These are phyloP conservation scores for Peniophora sp. DNA, from an alignment of 1,284 basidiomycete species.

Conservation along the genomic window DNA sequence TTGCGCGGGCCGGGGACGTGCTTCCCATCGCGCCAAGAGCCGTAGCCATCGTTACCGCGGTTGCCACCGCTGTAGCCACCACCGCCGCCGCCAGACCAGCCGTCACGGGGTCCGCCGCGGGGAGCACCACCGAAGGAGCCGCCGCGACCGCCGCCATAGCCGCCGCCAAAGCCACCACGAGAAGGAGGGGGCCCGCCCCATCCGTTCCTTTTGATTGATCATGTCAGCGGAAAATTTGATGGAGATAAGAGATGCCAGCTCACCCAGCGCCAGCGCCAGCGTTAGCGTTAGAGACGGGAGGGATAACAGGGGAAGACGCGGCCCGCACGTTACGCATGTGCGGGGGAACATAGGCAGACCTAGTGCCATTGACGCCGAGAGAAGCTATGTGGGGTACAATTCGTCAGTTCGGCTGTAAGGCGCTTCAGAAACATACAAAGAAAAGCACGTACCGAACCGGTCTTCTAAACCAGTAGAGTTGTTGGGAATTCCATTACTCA, in stretches of 20 bases:
- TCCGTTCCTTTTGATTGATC: conserved; percentile 41
- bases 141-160: conserved; percentile 38
- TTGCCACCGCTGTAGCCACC: conserved; percentile 30
- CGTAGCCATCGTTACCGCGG: conserved; percentile 57
- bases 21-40: conserved; percentile 85
- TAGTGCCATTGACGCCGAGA: conserved; percentile 63
- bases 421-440: conserved; percentile 8
- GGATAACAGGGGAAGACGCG: conserved; percentile 43
- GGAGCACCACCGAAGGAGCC: conserved; percentile 28
- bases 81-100: conserved; percentile 17
- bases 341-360: conserved; percentile 89
- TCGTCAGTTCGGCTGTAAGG: conserved; percentile 17
- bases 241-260: too few species aligned
- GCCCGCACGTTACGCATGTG: conserved; percentile 78
- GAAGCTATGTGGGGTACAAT: conserved; percentile 36
- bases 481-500: conserved; percentile 77
- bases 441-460: conserved; percentile 60
- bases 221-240: conserved; percentile 7
- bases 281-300: not conserved
- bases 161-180: conserved; percentile 41
- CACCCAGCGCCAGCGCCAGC: not conserved
- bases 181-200: conserved; percentile 58
- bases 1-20: conserved; percentile 81
- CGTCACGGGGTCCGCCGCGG: conserved; percentile 16
- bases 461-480: conserved; percentile 74